A percentile compares a stretch with the other conserved stretches of the same genome.
Evolutionary conservation across 1,139 yeast species (phyloP).

Genomic region (Chernovozyma sophiae-reginae): DNA sequence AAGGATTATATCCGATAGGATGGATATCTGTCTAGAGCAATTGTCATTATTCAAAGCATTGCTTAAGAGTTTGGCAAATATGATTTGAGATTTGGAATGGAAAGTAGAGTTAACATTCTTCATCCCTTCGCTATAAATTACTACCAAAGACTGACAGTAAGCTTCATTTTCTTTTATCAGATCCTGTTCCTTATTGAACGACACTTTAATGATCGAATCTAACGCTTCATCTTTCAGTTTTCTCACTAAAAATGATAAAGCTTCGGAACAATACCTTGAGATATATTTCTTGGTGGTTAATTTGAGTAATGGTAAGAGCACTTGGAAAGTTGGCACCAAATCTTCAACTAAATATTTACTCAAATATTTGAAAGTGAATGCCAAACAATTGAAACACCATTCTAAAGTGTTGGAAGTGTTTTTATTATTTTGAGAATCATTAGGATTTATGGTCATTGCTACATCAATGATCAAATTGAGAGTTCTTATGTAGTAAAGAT

Average conservation of each 20-base stretch:
- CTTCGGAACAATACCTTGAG: conserved; percentile 85
- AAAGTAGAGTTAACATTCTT: conserved; percentile 67
- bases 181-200: conserved; percentile 45
- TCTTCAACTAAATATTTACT: conserved; percentile 60
- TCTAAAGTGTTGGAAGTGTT: conserved; percentile 69
- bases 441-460: conserved; percentile 45
- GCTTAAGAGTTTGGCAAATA: conserved; percentile 43
- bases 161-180: conserved; percentile 29
- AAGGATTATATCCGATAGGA: conserved; percentile 57
- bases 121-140: conserved; percentile 70
- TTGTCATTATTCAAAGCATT: conserved; percentile 24
- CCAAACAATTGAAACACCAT: conserved; percentile 79
- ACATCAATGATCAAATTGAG: conserved; percentile 50
- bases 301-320: conserved; percentile 61
- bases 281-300: conserved; percentile 56
- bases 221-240: conserved; percentile 56
- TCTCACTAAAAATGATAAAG: conserved; percentile 76
- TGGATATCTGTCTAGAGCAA: conserved; percentile 29
- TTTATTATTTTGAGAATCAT: conserved; percentile 38
- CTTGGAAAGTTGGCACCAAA: conserved; percentile 62
- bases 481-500: conserved; percentile 53
- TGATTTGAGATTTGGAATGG: conserved; percentile 63
- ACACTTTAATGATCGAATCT: conserved; percentile 41
- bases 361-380: conserved; percentile 85
- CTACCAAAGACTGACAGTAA: conserved; percentile 54